Base-by-base conservation (phyloP, 2,329 filamentous ascomycete genomes). In the Raffaelea ambrosiae region DNA sequence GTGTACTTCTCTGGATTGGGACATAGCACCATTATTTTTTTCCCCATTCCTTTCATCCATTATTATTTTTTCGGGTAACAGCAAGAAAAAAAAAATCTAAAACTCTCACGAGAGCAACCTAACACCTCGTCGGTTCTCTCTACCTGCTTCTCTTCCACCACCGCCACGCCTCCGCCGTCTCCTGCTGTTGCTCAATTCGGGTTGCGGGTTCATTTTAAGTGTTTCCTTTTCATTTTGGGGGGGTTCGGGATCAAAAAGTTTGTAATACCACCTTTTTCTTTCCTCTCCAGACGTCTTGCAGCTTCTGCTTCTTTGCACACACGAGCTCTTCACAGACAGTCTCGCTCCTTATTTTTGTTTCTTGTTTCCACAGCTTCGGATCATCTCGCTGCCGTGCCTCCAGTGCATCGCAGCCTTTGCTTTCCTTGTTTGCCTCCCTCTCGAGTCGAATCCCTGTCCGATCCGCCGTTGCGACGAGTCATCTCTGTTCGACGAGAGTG, bases 51-150 rank as follows among this genome's bases (percentile, higher is more conserved):
- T 46, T 21, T 39, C 21, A 31, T 26, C 36, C 22, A 14, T 10
- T 18, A 4, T 41, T 23, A 22, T 47, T 43, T 50, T 44, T 47
- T 40, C 29, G 20, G 23, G 35, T 46, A 31, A 43, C 21, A 47
- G 35, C 49, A 47, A 47, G 36, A 21, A 47, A 41, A 48, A 49
- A 52, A 52, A 50, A 46, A 47, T 45, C 19, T 20, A 38, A 46
- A 35, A 42, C 31, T 53, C 53, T 54, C 51, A 54, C 51, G 48
- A 50, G 48, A 44, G 44, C 42, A 50, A 44, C 43, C 42, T 41
- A 40, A 50, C 45, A 48, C 7, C 16, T 20, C 23, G 18, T 7
- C 33, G 16, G 26, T 4, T 43, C 19, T 49, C 20, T 43, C n/a
- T n/a, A 19, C 21, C 43, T 18, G n/a, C 40, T 43, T 29, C 26